phyloP scores from a whole-genome alignment of 2,329 filamentous ascomycete species.

The Fusarium sambucinum region DNA sequence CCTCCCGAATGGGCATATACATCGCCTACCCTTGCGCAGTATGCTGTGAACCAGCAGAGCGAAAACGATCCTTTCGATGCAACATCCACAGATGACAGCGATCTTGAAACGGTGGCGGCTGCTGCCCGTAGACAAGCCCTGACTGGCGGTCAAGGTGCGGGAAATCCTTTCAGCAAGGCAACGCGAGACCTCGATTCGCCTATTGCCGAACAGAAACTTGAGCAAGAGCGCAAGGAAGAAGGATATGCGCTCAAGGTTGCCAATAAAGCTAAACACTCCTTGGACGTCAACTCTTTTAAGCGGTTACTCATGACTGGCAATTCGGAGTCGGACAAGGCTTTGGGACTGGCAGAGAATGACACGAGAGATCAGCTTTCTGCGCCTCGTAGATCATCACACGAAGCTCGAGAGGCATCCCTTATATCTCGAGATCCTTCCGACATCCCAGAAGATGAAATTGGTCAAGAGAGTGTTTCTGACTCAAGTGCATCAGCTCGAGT shows the following conservation, averaged over 20 bases:
- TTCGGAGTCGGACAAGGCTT: constrained; percentile 50
- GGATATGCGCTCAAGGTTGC: constrained; percentile 51
- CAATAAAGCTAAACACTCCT: constrained; percentile 57
- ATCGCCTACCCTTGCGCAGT: constrained; percentile 49
- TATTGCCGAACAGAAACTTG: constrained; percentile 50
- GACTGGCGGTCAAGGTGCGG: constrained; percentile 40
- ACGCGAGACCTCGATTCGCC: constrained; percentile 63
- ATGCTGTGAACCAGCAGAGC: constrained; percentile 43
- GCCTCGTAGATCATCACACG: constrained; percentile 34
- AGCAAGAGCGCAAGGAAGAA: constrained; percentile 50
- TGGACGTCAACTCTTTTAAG: constrained; percentile 85
- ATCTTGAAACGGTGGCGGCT: constrained; percentile 43
- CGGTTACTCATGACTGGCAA: constrained; percentile 81
- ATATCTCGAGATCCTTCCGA: constrained; percentile 41
- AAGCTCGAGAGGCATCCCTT: constrained; percentile 40
- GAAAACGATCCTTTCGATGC: constrained; percentile 53
- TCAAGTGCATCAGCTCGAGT: constrained; percentile 47
- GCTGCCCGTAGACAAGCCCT: constrained; percentile 45
- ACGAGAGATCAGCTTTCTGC: constrained; percentile 34
- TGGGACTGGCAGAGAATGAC: constrained; percentile 14
- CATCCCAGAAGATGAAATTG: constrained; percentile 41
- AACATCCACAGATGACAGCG: constrained; percentile 47
- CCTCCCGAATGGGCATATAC: constrained; percentile 56
- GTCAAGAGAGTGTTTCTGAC: constrained; percentile 45
- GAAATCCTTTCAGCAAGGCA: constrained; percentile 67